Base-by-base conservation (phyloP, 2,329 filamentous ascomycete genomes). In the Arachnomyces sp. region DNA sequence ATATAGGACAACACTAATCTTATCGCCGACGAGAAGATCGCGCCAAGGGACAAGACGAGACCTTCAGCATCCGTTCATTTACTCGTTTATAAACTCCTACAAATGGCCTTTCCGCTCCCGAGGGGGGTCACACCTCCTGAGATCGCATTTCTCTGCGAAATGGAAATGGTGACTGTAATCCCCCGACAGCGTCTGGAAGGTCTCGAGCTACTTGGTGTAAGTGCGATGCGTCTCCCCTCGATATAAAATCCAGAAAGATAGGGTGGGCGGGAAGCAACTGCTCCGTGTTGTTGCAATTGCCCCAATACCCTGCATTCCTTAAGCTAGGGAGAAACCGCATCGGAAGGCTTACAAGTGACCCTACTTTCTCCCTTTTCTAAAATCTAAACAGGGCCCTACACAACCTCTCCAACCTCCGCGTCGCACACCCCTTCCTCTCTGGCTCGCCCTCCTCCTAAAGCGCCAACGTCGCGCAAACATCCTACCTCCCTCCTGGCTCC, bases 401-500 rank as follows among this genome's bases (percentile, higher is more conserved):
- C 80, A 81, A 40, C 64, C 77, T 16, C 76, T 98, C 31, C 78
- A 80, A 17, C 92, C 92, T 2, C 90, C 90, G 0, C 81, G 88
- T 57, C 80, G 88, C 52, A 76, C 79, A 49, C 72, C 82, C 31
- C 63, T 96, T 1, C 90, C 92, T 0, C 77, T 98, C 43, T 98
- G 92, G 92, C 83, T 98, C 12, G 92, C 92, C 2, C 75, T 96
- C 12, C 80, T 96, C 16, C 80, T 98, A 40, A 96, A 96, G 66
- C 87, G 89, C 48, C 92, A 98, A 66, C 80, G 84, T 39, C 83
- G 92, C 55, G 88, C 88, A 52, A 95, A 94, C 66, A 94, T 98
- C 49, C 71, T 92, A 3, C 82, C 92, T 0, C 92, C 92, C 7
- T 74, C 86, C 12, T 98, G 92, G 92, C 78, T 98, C 6, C 79